Base-by-base conservation (phyloP, 176 grass and related monocot genomes). In the Phyllostachys edulis region DNA sequence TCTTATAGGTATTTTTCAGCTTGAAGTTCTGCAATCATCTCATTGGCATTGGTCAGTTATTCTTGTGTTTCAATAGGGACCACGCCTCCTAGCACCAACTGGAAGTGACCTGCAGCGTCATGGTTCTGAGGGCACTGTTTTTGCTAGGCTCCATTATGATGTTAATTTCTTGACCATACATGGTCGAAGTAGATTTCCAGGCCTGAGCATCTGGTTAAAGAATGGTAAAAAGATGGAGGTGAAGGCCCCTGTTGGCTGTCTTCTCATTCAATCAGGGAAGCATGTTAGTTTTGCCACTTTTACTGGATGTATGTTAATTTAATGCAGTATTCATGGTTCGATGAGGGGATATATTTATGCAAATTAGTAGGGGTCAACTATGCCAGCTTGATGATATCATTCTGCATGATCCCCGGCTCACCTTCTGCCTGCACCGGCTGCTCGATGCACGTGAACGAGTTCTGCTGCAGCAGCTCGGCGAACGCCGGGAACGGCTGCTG, bases 81-180 rank as follows among this genome's bases (percentile, higher is more conserved):
- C 97, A 50, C 97, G 96, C 66, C 91, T 99, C 72, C 89, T 99
- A 72, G 91, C 97, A 74, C 97, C 93, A 44, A 99, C 97, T 46
- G 93, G 97, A 94, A 99, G 91, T 60, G 88, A 99, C 67, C 89
- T 99, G 39, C 47, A 94, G 68, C 90, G 73, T 63, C 93, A 96
- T 81, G 97, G 97, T 68, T 71, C 44, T 26, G 86, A 90, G 80
- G 93, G 90, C 71, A 96, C 91, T 40, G 91, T 99, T 45, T 99
- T 99, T 79, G 93, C 93, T 51, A 93, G 97, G 61, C 96, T 92
- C 83, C 97, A 99, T 78, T 99, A 96, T 59, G 97, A 99, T 80
- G 86, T 99, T 66, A 99, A 99, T 91, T 99, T 99, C 82, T 76
- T 99, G 60, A 99, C 97, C 16, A 99, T 99, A 78, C 93, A 99